These are phyloP conservation scores for Penicillium sp. DNA, from an alignment of 2,329 filamentous ascomycete species.

Conservation along the genomic window DNA sequence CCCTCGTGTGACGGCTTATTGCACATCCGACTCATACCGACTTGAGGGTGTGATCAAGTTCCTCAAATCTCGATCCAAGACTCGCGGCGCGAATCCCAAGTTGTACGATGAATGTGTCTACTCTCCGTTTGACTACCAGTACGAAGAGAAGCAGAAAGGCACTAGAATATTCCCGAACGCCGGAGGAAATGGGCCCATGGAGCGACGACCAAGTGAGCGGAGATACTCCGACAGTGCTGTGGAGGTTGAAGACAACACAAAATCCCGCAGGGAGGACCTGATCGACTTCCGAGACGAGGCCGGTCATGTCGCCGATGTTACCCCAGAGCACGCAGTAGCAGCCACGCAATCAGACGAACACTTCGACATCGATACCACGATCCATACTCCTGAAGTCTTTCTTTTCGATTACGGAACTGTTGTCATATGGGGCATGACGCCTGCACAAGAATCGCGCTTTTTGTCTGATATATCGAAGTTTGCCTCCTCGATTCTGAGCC, in stretches of 20 bases:
- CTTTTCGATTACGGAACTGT: conserved; percentile 97
- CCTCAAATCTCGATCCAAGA: conserved; percentile 77
- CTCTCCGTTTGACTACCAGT: conserved; percentile 80
- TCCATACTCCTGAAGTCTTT: conserved; percentile 92
- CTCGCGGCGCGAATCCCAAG: conserved; percentile 79
- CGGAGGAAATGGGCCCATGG: conserved; percentile 32
- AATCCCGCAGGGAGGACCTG: conserved; percentile 59
- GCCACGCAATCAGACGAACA: conserved; percentile 35
- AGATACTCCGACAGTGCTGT: conserved; percentile 68
- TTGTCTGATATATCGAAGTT: conserved; percentile 93
- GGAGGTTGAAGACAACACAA: conserved; percentile 60
- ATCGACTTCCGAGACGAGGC: conserved; percentile 57
- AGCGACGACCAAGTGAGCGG: conserved; percentile 54
- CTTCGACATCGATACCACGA: conserved; percentile 77
- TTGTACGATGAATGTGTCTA: conserved; percentile 98
- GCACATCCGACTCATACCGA: conserved; percentile 87
- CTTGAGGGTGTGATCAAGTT: conserved; percentile 88
- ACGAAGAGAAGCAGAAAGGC: conserved; percentile 43
- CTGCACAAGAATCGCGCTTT: conserved; percentile 84
- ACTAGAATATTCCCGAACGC: conserved; percentile 26
- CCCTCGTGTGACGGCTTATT: conserved; percentile 93
- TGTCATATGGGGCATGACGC: conserved; percentile 96
- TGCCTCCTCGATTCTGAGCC: conserved; percentile 81
- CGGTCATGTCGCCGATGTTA: conserved; percentile 26
- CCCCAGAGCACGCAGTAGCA: conserved; percentile 25